These are phyloP conservation scores for Closterium sp. DNA, from an alignment of 139 green algal genomes.

Conservation along the genomic window DNA sequence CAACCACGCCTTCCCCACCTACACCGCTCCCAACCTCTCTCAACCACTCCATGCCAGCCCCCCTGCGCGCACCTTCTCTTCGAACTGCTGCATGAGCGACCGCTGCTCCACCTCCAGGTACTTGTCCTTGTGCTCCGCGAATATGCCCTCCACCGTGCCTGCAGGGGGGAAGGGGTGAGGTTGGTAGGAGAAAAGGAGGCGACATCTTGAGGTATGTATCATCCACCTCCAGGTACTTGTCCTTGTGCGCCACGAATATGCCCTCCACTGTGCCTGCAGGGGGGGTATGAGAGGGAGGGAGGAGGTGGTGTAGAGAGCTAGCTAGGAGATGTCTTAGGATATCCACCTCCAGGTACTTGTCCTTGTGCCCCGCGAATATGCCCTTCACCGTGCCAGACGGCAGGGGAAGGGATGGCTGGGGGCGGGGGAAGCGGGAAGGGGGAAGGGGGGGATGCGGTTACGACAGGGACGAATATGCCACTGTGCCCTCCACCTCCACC, in stretches of 20 bases:
- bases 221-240: not conserved
- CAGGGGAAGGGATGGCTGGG: too few species aligned
- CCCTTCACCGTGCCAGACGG: not conserved
- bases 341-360: too few species aligned
- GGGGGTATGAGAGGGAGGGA: not conserved
- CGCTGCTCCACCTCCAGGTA: slow-evolving; percentile 15
- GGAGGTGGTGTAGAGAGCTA: too few species aligned
- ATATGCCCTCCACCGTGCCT: slow-evolving; percentile 3
- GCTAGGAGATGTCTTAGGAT: too few species aligned
- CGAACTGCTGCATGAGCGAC: slow-evolving; percentile 6
- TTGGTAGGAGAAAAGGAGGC: too few species aligned
- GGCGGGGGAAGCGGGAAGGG: too few species aligned
- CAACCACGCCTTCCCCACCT: not conserved
- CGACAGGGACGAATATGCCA: too few species aligned
- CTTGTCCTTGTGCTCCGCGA: not conserved
- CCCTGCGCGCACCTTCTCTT: slow-evolving; percentile 5
- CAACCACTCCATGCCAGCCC: not conserved
- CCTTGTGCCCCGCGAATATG: too few species aligned
- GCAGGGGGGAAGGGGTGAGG: not conserved
- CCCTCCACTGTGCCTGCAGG: not conserved
- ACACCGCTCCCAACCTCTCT: not conserved
- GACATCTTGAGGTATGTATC: not conserved
- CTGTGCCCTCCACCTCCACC: too few species aligned
- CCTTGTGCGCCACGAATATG: not conserved
- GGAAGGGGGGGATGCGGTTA: too few species aligned